Evolutionary conservation across 1,139 yeast genomes (phyloP), one percentile per base, ranked within the genome.

Genomic region (Candida tetrigidarum): DNA sequence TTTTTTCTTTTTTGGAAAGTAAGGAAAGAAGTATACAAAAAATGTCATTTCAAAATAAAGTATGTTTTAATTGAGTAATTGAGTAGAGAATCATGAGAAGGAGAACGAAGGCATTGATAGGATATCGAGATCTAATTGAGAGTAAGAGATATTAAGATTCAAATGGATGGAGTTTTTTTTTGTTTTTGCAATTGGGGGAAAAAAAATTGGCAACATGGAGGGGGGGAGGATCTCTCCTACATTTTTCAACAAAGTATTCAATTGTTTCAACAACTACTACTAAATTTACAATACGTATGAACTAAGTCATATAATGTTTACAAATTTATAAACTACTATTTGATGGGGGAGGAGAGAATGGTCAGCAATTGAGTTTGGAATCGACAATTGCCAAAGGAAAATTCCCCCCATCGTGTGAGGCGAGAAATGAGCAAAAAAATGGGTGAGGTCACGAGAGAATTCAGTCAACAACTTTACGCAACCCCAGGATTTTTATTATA

Each of bases 31-130:
- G 25, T 26, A 34, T 20, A 28, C 42, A 46, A 50, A 58, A 49
- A 50, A 74, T 74, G 80, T 74, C 79, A 55, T 74, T 74, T 58
- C 76, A 72, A 62, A 74, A 74, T 69, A 74, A 73, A 68, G 80
- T 74, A 73, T 60, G 80, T 71, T 23, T 34, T 22, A 15, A 6
- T 34, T 2, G 20, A 22, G 8, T 14, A 23, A 10, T 18, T 18
- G 23, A 14, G 9, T 7, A 32, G 22, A 15, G 22, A 32, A 19
- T 14, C 32, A 15, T 5, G 15, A 7, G 10, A 12, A 19, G 3
- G 15, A 28, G 19, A 28, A 16, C 32, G 11, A 9, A 9, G 30
- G 30, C n/a, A n/a, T n/a, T n/a, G n/a, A n/a, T n/a, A n/a, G n/a
- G n/a, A n/a, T n/a, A n/a, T n/a, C n/a, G n/a, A n/a, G n/a, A n/a